phyloP scores from a whole-genome alignment of 2,329 filamentous ascomycete genomes.

The Kalmusia sp. region DNA sequence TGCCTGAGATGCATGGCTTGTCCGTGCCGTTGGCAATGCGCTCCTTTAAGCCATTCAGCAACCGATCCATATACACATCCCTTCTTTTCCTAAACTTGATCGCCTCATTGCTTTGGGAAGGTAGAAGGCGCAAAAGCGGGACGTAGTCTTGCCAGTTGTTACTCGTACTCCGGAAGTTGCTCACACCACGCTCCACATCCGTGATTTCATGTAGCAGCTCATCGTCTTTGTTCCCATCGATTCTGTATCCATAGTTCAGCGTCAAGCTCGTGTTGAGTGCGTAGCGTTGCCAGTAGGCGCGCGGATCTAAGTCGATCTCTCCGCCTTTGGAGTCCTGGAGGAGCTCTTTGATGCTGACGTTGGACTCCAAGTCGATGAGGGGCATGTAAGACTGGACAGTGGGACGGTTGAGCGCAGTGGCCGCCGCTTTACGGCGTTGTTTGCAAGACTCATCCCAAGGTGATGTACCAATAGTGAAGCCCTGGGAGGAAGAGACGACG shows the following conservation, averaged over 20 bases:
- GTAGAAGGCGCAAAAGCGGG: slow-evolving; percentile 72
- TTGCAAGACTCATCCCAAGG: slow-evolving; percentile 87
- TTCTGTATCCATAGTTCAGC: slow-evolving; percentile 80
- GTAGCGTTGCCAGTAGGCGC: slow-evolving; percentile 76
- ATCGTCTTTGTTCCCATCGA: slow-evolving; percentile 73
- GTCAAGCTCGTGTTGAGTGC: slow-evolving; percentile 80
- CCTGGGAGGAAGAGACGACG: slow-evolving; percentile 56
- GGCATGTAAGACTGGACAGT: slow-evolving; percentile 82
- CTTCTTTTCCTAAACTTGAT: slow-evolving; percentile 71
- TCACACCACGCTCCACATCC: slow-evolving; percentile 76
- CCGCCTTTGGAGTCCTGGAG: slow-evolving; percentile 69
- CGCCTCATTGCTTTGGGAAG: slow-evolving; percentile 68
- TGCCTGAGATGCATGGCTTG: slow-evolving; percentile 72
- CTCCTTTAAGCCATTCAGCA: slow-evolving; percentile 67
- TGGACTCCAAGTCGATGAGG: slow-evolving; percentile 79
- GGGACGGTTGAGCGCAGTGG: slow-evolving; percentile 78
- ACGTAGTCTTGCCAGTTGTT: slow-evolving; percentile 89
- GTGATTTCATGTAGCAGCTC: slow-evolving; percentile 75
- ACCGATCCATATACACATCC: slow-evolving; percentile 68
- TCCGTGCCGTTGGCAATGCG: slow-evolving; percentile 68
- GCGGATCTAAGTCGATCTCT: slow-evolving; percentile 70
- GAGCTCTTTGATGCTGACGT: slow-evolving; percentile 74
- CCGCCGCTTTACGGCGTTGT: slow-evolving; percentile 76
- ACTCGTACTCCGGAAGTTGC: slow-evolving; percentile 77
- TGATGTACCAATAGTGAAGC: slow-evolving; percentile 75